Conservation (phyloP, 2,329 filamentous ascomycete species). For the Cladobotryum protrusum region DNA sequence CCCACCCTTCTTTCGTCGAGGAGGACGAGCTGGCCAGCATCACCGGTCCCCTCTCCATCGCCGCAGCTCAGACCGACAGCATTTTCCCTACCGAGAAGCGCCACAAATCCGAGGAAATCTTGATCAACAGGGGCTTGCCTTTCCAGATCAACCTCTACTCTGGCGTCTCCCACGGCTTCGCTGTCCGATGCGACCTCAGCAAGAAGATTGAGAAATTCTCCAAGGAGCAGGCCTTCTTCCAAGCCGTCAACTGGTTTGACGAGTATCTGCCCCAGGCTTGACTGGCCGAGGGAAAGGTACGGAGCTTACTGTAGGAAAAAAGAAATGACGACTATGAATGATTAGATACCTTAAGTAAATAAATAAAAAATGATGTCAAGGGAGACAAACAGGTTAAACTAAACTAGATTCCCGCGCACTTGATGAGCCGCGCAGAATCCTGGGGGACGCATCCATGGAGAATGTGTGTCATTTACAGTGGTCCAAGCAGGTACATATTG, state of each 20-base stretch:
- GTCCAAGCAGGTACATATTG: too few relatives aligned
- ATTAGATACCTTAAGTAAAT: too few relatives aligned
- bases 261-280: slow-evolving; percentile 18
- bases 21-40: slow-evolving; percentile 60
- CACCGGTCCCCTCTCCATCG: slow-evolving; percentile 61
- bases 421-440: too few relatives aligned
- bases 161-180: slow-evolving; percentile 67
- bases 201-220: slow-evolving; percentile 57
- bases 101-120: slow-evolving; percentile 58
- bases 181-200: slow-evolving; percentile 58
- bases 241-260: slow-evolving; percentile 74
- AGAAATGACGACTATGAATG: too few relatives aligned
- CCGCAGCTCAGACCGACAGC: slow-evolving; percentile 56
- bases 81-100: slow-evolving; percentile 61
- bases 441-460: too few relatives aligned
- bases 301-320: not conserved
- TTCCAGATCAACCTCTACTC: slow-evolving; percentile 77
- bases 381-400: too few relatives aligned
- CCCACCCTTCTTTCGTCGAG: slow-evolving; percentile 71
- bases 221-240: slow-evolving; percentile 75
- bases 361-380: too few relatives aligned
- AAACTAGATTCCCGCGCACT: too few relatives aligned
- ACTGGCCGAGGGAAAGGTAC: not conserved
- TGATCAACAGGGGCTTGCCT: slow-evolving; percentile 46
- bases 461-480: too few relatives aligned